A percentile compares a stretch with the other conserved stretches of the same genome.
Evolutionary conservation across 1,139 yeast species (phyloP).

Genomic region (Candida buenavistaensis): DNA sequence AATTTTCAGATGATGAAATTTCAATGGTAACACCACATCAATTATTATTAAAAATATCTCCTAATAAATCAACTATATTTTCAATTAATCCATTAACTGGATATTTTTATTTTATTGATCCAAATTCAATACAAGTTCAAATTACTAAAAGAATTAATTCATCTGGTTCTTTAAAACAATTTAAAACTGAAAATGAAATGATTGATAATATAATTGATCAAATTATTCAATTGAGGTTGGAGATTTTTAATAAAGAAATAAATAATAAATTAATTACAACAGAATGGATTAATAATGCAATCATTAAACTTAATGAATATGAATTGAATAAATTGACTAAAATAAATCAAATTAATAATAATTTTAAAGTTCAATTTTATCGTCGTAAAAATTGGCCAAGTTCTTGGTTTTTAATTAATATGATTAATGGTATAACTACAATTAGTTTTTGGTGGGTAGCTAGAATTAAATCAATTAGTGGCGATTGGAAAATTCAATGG

Average conservation of each 20-base stretch:
- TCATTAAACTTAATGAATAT: conserved; percentile 46
- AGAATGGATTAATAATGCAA: conserved; percentile 65
- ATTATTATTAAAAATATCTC: conserved; percentile 34
- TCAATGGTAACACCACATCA: conserved; percentile 37
- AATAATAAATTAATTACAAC: conserved; percentile 58
- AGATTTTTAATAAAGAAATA: conserved; percentile 53
- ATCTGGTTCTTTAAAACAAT: conserved; percentile 23
- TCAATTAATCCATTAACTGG: conserved; percentile 51
- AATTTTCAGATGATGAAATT: conserved; percentile 12
- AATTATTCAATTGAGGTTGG: conserved; percentile 50
- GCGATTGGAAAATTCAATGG: conserved; percentile 67
- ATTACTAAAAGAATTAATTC: conserved; percentile 36
- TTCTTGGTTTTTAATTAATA: conserved; percentile 63
- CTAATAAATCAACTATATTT: conserved; percentile 35
- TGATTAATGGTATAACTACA: conserved; percentile 45
- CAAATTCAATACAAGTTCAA: conserved; percentile 40
- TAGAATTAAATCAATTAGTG: conserved; percentile 56
- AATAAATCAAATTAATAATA: conserved; percentile 1
- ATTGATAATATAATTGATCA: conserved; percentile 35
- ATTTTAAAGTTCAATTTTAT: conserved; percentile 46
- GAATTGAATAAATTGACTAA: conserved; percentile 30
- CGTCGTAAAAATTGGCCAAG: conserved; percentile 71
- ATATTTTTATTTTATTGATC: conserved; percentile 43
- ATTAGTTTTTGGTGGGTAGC: conserved; percentile 65
- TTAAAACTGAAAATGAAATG: conserved; percentile 33